Evolutionary conservation across 2,329 filamentous ascomycete genomes (phyloP).

Genomic region (Aotearoamyces nothofagi): DNA sequence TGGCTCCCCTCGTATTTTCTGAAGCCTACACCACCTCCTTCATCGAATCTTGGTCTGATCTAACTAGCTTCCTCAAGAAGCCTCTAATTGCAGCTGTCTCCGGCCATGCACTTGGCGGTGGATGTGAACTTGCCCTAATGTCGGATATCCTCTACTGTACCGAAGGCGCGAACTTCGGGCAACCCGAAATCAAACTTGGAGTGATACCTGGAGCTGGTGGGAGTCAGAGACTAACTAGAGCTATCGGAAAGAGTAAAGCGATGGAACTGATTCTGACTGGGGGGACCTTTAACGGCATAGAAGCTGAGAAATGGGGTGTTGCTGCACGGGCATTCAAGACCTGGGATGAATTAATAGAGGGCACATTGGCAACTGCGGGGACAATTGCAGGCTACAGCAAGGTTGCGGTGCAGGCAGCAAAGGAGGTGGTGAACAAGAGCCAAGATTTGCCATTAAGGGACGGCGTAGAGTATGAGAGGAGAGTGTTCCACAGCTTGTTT

Average conservation of each 20-base stretch:
- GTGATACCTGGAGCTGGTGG: slow-evolving; percentile 87
- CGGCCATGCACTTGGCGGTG: slow-evolving; percentile 85
- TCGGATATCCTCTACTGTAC: slow-evolving; percentile 90
- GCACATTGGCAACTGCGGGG: slow-evolving; percentile 68
- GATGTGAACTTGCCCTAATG: slow-evolving; percentile 96
- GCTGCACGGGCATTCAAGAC: slow-evolving; percentile 69
- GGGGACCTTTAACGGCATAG: slow-evolving; percentile 64
- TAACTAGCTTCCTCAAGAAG: slow-evolving; percentile 76
- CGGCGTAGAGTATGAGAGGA: slow-evolving; percentile 86
- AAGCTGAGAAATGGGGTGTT: slow-evolving; percentile 83
- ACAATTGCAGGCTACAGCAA: slow-evolving; percentile 76
- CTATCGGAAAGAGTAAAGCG: slow-evolving; percentile 68
- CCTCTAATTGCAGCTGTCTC: slow-evolving; percentile 90
- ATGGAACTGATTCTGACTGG: slow-evolving; percentile 90
- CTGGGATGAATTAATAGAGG: slow-evolving; percentile 70
- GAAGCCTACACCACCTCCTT: slow-evolving; percentile 81
- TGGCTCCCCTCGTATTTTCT: slow-evolving; percentile 83
- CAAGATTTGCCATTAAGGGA: slow-evolving; percentile 79
- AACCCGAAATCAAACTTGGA: slow-evolving; percentile 93
- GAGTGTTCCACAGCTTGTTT: slow-evolving; percentile 86
- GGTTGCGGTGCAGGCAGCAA: slow-evolving; percentile 77
- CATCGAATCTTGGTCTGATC: slow-evolving; percentile 85
- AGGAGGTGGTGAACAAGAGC: slow-evolving; percentile 99
- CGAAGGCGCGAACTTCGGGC: slow-evolving; percentile 74
- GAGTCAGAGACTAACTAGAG: slow-evolving; percentile 72